phyloP scores from a whole-genome alignment of 805 yeast genomes.

The Wickerhamomyces sydowiorum region DNA sequence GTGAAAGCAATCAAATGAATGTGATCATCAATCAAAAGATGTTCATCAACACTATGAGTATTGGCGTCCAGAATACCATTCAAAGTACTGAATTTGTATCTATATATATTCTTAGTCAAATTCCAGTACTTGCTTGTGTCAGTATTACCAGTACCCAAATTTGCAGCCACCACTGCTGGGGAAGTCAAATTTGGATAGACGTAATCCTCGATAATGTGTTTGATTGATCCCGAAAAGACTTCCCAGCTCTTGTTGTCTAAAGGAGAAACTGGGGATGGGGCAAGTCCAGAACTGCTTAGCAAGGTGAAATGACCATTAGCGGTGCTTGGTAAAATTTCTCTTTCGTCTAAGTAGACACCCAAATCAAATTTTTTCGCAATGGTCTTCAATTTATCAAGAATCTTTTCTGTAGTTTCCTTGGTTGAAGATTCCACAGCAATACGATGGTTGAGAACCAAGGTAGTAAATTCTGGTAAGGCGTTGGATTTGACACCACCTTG shows the following conservation, averaged over 20 bases:
- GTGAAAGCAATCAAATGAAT: slow-evolving; percentile 45
- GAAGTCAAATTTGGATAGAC: slow-evolving; percentile 31
- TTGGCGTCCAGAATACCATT: slow-evolving; percentile 29
- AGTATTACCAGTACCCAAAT: slow-evolving; percentile 63
- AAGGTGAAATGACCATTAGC: slow-evolving; percentile 36
- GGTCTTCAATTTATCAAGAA: neutral
- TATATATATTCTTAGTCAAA: slow-evolving; percentile 53
- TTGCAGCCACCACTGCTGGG: slow-evolving; percentile 44
- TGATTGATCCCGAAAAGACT: slow-evolving; percentile 49
- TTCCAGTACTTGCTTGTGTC: slow-evolving; percentile 66
- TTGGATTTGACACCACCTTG: slow-evolving; percentile 66
- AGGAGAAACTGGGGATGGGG: slow-evolving; percentile 51
- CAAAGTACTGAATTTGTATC: slow-evolving; percentile 47
- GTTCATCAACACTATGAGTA: slow-evolving; percentile 59
- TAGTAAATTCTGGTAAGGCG: slow-evolving; percentile 54
- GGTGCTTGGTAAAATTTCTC: slow-evolving; percentile 10
- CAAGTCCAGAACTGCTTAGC: slow-evolving; percentile 23
- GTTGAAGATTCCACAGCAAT: slow-evolving; percentile 48
- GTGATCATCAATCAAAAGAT: slow-evolving; percentile 42
- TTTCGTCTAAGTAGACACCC: slow-evolving; percentile 35
- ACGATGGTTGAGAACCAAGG: slow-evolving; percentile 52
- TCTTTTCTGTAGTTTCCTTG: slow-evolving; percentile 19
- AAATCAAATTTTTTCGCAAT: slow-evolving; percentile 1
- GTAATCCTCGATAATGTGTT: slow-evolving; percentile 51
- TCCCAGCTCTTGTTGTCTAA: slow-evolving; percentile 41